Evolutionary conservation across 1,284 basidiomycete genomes (phyloP).

Genomic region (Ceratobasidium sp.): DNA sequence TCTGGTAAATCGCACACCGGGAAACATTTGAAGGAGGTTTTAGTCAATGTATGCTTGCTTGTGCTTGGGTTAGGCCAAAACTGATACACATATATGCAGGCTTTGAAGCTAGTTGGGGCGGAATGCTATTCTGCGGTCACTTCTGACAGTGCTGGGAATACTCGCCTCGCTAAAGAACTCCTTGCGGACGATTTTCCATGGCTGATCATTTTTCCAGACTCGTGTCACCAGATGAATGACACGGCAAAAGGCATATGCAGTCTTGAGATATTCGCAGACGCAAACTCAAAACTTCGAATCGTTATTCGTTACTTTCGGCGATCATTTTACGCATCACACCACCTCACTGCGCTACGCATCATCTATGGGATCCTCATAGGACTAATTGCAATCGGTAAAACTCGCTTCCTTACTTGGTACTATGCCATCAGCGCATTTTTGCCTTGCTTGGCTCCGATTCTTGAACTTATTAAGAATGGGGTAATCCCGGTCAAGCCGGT

Average conservation of each 20-base stretch:
- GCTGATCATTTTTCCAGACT: constrained; percentile 55
- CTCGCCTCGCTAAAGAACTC: constrained; percentile 50
- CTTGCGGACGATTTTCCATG: constrained; percentile 51
- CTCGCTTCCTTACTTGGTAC: constrained; percentile 54
- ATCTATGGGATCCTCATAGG: constrained; percentile 48
- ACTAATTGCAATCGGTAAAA: constrained; percentile 55
- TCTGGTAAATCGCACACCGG: constrained; percentile 20
- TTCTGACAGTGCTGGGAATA: constrained; percentile 58
- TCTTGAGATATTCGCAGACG: constrained; percentile 40
- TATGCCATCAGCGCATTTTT: constrained; percentile 18
- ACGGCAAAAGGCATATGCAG: constrained; percentile 55
- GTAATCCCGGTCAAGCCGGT: neutral
- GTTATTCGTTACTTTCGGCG: constrained; percentile 53
- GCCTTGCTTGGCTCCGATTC: neutral
- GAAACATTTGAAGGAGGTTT: constrained; percentile 9
- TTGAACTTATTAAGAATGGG: neutral
- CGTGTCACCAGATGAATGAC: constrained; percentile 55
- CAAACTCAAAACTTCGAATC: constrained; percentile 50
- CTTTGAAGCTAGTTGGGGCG: constrained; percentile 52
- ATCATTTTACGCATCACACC: constrained; percentile 52
- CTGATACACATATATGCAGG: constrained; percentile 47
- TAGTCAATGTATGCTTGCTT: constrained; percentile 1
- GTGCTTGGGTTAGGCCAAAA: no score
- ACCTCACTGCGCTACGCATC: constrained; percentile 50
- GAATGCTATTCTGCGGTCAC: constrained; percentile 51